These are phyloP conservation scores for Parascedosporium putredinis DNA, from an alignment of 2,329 filamentous ascomycete genomes.

Conservation along the genomic window DNA sequence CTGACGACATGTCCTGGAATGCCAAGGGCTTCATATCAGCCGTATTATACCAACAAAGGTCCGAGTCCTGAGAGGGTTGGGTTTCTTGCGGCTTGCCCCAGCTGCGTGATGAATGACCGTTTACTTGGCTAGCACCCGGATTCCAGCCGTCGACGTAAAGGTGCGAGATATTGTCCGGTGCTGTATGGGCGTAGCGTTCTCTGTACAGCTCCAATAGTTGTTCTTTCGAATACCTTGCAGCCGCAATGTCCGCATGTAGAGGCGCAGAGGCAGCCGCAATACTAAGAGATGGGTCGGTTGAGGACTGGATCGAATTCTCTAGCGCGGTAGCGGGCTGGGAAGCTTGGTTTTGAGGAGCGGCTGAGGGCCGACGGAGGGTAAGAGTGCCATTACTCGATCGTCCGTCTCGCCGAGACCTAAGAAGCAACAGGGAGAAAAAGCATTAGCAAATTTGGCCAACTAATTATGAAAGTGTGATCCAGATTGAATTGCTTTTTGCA, in stretches of 20 bases:
- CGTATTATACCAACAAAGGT: slow-evolving; percentile 78
- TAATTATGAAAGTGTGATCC: not conserved
- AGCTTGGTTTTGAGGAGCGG: slow-evolving; percentile 38
- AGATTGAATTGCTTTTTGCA: not conserved
- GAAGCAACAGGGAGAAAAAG: not conserved
- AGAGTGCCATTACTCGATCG: slow-evolving; percentile 52
- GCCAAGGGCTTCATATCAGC: slow-evolving; percentile 63
- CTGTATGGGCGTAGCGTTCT: slow-evolving; percentile 4
- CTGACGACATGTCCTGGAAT: slow-evolving; percentile 55
- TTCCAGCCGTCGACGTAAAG: slow-evolving; percentile 73
- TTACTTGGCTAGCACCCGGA: slow-evolving; percentile 49
- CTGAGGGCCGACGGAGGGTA: slow-evolving; percentile 54
- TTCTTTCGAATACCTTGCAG: slow-evolving; percentile 64
- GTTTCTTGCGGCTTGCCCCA: slow-evolving; percentile 74
- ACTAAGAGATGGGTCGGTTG: slow-evolving; percentile 22
- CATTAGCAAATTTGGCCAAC: not conserved
- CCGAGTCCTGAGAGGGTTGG: slow-evolving; percentile 68
- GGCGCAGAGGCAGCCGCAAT: not conserved
- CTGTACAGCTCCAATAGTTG: slow-evolving; percentile 68
- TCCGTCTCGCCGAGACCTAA: slow-evolving; percentile 48
- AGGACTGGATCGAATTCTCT: slow-evolving; percentile 10
- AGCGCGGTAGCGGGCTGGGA: slow-evolving; percentile 19
- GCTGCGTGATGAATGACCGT: slow-evolving; percentile 49
- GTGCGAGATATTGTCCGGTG: slow-evolving; percentile 39
- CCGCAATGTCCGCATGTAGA: slow-evolving; percentile 24